Percentiles rank a stretch among this genome's conserved stretches.
Evolutionary conservation across 2,329 filamentous ascomycete species (phyloP).

Genomic region (Ascochyta pisi): DNA sequence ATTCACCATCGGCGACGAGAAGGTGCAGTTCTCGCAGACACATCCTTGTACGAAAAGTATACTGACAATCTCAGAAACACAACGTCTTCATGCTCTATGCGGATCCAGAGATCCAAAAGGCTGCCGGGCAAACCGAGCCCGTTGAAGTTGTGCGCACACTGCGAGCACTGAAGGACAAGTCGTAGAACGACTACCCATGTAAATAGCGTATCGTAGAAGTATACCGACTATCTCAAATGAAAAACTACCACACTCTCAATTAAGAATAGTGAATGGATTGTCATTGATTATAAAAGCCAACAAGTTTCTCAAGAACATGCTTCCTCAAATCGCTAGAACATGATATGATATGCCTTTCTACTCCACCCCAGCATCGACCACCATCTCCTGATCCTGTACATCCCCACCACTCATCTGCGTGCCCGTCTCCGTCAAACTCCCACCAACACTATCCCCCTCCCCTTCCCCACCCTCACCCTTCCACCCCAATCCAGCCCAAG

Average conservation of each 20-base stretch:
- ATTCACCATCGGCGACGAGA: conserved; percentile 97
- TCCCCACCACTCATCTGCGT: conserved; percentile 2
- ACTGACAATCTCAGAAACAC: conserved; percentile 66
- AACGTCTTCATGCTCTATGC: conserved; percentile 96
- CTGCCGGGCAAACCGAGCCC: conserved; percentile 79
- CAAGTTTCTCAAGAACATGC: no score
- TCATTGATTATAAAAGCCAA: no score
- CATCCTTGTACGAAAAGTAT: background rate
- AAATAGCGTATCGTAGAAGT: background rate
- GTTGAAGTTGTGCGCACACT: conserved; percentile 85
- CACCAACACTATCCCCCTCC: background rate
- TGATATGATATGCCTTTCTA: background rate
- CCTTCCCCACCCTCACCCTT: conserved; percentile 13
- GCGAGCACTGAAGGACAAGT: conserved; percentile 84
- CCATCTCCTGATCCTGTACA: background rate
- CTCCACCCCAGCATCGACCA: background rate
- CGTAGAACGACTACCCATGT: conserved; percentile 24
- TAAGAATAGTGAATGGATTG: no score
- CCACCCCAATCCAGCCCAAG: conserved; percentile 49
- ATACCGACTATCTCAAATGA: background rate
- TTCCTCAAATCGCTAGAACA: background rate
- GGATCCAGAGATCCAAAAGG: conserved; percentile 85
- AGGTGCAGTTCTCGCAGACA: conserved; percentile 62
- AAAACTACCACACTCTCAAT: background rate
- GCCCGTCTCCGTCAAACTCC: conserved; percentile 4